These are phyloP conservation scores for Nannizziopsis arthrosporioides DNA, from an alignment of 2,329 filamentous ascomycete species.

Conservation along the genomic window DNA sequence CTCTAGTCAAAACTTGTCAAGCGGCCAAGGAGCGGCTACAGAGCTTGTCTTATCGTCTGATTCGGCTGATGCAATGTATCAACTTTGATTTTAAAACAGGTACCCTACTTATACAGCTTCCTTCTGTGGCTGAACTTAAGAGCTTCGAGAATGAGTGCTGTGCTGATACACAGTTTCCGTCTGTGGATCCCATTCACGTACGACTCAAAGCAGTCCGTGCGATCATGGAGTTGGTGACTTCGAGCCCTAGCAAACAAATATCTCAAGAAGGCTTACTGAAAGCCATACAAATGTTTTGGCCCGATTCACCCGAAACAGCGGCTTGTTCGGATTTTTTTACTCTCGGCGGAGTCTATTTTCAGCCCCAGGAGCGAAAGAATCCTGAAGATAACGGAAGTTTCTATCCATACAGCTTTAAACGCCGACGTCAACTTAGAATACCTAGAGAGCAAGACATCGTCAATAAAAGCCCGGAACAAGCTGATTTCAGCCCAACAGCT, in stretches of 20 bases:
- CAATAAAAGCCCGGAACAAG: neutral
- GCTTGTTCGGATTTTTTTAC: constrained; percentile 33
- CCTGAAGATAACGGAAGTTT: neutral
- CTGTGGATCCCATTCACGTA: constrained; percentile 17
- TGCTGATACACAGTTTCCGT: constrained; percentile 7
- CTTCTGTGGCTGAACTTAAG: constrained; percentile 13
- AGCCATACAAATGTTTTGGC: neutral
- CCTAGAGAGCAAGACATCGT: neutral
- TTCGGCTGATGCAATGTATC: constrained; percentile 30
- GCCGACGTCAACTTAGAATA: neutral
- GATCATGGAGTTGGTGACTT: constrained; percentile 40
- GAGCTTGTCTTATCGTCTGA: constrained; percentile 43
- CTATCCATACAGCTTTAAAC: neutral
- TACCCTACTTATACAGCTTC: constrained; percentile 24
- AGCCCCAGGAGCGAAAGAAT: constrained; percentile 22
- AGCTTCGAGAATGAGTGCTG: constrained; percentile 10
- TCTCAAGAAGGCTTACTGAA: constrained; percentile 27
- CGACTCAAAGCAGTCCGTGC: constrained; percentile 38
- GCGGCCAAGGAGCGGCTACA: constrained; percentile 37
- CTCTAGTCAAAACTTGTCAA: constrained; percentile 45
- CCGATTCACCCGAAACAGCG: neutral
- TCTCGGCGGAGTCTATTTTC: constrained; percentile 40
- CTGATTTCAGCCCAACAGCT: neutral
- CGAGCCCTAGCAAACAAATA: constrained; percentile 32
- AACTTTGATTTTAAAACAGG: constrained; percentile 27